Percentiles rank a stretch among this genome's conserved stretches.
These are phyloP conservation scores for Raphanus hybrid DNA, from an alignment of 441 rosid species.

Conservation along the genomic window DNA sequence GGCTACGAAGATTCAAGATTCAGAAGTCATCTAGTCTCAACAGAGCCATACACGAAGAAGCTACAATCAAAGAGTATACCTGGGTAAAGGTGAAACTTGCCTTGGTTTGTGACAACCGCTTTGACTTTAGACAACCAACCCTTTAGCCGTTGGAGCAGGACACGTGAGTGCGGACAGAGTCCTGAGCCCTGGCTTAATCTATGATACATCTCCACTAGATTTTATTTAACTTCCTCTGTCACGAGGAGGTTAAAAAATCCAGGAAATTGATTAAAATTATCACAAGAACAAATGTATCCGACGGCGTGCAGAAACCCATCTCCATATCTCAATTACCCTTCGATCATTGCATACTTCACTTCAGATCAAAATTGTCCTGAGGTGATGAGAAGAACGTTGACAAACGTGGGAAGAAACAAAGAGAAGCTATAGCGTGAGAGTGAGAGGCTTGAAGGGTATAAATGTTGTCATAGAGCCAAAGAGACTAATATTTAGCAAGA, in stretches of 20 bases:
- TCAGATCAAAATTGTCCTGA: constrained; percentile 30
- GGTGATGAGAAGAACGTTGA: constrained; percentile 46
- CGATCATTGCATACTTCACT: constrained; percentile 48
- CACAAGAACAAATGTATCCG: constrained; percentile 38
- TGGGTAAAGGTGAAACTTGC: too few species aligned
- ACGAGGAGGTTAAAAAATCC: constrained; percentile 43
- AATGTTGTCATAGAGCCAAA: constrained; percentile 50
- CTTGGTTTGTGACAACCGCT: constrained; percentile 51
- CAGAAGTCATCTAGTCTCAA: too few species aligned
- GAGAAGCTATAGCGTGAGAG: constrained; percentile 43
- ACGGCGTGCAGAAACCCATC: constrained; percentile 37
- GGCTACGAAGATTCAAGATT: too few species aligned
- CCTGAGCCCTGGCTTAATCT: constrained; percentile 66
- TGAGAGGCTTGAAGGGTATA: constrained; percentile 49
- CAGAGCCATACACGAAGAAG: too few species aligned
- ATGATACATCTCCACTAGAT: constrained; percentile 53
- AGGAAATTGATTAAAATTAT: constrained; percentile 37
- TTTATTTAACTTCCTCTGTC: constrained; percentile 60
- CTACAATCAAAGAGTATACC: too few species aligned
- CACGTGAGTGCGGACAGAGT: constrained; percentile 52
- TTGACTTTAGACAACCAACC: constrained; percentile 32
- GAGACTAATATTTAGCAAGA: constrained; percentile 47
- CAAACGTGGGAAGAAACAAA: constrained; percentile 48
- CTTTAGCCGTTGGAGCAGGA: constrained; percentile 76
- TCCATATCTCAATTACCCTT: constrained; percentile 49